Conservation (phyloP, 2,329 filamentous ascomycete species). For the Neurospora sp. region DNA sequence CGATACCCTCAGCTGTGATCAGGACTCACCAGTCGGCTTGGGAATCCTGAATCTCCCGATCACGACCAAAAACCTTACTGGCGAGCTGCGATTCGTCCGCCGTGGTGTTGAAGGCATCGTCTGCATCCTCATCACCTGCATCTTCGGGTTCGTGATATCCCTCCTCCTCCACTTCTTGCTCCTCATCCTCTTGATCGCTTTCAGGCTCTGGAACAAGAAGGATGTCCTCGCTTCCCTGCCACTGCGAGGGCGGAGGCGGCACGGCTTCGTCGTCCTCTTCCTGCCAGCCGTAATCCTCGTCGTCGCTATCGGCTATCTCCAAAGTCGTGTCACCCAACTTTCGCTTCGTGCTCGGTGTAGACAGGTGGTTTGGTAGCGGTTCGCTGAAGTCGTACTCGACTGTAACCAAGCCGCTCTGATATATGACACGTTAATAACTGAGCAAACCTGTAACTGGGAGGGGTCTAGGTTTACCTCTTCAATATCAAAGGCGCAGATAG, state of each 20-base stretch:
- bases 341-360: constrained; percentile 44
- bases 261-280: constrained; percentile 54
- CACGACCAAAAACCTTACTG: not conserved
- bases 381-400: constrained; percentile 31
- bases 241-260: constrained; percentile 52
- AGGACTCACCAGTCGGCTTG: not conserved
- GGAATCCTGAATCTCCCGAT: not conserved
- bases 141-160: not conserved
- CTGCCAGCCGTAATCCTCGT: constrained; percentile 65
- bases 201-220: constrained; percentile 32
- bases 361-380: constrained; percentile 23
- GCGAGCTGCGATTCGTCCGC: not conserved
- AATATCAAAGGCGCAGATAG: constrained; percentile 40
- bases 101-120: not conserved
- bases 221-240: constrained; percentile 57
- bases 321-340: constrained; percentile 52
- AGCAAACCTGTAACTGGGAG: not conserved
- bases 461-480: constrained; percentile 28
- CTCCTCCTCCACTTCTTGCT: constrained; percentile 17
- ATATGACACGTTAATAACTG: constrained; percentile 5
- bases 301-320: constrained; percentile 50
- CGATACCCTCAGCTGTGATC: not conserved
- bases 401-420: constrained; percentile 33
- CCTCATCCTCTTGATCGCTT: constrained; percentile 30
- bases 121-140: not conserved